Conservation (phyloP, 1,139 yeast genomes). For the Yamadazyma dushanensis region DNA sequence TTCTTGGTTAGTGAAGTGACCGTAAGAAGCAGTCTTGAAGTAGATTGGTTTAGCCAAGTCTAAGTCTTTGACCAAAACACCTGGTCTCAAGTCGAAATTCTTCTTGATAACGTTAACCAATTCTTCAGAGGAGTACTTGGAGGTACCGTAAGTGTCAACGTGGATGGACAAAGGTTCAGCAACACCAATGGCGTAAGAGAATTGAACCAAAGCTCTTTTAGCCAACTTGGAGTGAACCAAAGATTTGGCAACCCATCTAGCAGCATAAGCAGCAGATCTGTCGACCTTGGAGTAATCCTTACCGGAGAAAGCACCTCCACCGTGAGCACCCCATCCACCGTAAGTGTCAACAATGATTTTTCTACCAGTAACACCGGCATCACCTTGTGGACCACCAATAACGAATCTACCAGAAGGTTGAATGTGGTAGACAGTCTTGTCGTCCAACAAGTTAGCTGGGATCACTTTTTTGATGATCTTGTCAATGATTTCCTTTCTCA, state of each 20-base stretch:
- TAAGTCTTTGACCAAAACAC: constrained; percentile 95
- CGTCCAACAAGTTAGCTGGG: constrained; percentile 88
- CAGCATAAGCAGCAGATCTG: constrained; percentile 99
- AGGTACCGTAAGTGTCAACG: constrained; percentile 98
- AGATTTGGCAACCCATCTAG: constrained; percentile 99
- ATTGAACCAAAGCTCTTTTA: constrained; percentile 96
- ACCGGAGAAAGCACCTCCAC: constrained; percentile 99
- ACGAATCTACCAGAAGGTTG: constrained; percentile 99
- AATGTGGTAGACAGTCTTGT: constrained; percentile 93
- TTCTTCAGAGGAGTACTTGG: constrained; percentile 83
- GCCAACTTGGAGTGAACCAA: constrained; percentile 93
- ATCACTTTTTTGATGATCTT: constrained; percentile 90
- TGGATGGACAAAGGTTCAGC: constrained; percentile 98
- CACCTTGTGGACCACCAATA: constrained; percentile 99
- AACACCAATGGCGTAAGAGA: constrained; percentile 99
- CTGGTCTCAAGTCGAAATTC: constrained; percentile 99
- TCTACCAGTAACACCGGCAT: constrained; percentile 99
- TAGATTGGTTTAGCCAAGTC: constrained; percentile 98
- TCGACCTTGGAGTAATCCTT: constrained; percentile 99
- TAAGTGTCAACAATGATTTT: constrained; percentile 99
- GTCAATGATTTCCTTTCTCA: constrained; percentile 73
- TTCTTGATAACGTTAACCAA: constrained; percentile 86
- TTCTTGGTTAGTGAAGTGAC: constrained; percentile 99
- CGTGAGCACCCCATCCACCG: constrained; percentile 99
- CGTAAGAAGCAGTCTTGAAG: constrained; percentile 98